A percentile compares a stretch with the other conserved stretches of the same genome.
phyloP scores from a whole-genome alignment of 352 stramenopile genomes.

The Elongisporangium senticosum region DNA sequence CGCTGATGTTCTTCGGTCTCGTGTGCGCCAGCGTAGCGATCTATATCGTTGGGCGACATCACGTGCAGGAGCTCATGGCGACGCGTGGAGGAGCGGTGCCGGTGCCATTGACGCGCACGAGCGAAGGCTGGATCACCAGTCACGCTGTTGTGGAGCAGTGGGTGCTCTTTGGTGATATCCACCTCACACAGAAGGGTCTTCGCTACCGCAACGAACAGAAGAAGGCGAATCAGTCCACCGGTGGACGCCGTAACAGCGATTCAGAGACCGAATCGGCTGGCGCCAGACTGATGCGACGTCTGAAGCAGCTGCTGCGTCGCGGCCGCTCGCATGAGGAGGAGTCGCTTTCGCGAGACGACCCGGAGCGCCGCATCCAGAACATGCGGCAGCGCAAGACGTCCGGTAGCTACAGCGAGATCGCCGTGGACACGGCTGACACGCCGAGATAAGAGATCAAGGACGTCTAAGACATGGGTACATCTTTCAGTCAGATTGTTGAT shows the following conservation, averaged over 20 bases:
- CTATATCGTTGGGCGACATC: conserved; percentile 76
- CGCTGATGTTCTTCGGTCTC: conserved; percentile 73
- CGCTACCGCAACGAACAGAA: conserved; percentile 47
- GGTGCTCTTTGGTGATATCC: conserved; percentile 78
- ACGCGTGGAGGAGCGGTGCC: conserved; percentile 70
- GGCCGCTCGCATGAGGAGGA: conserved; percentile 7
- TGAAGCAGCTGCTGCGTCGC: conserved; percentile 39
- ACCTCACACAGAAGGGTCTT: conserved; percentile 55
- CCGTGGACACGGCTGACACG: conserved; percentile 62
- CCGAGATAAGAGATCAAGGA: conserved; percentile 18
- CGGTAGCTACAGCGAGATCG: conserved; percentile 78
- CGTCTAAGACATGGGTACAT: neutral
- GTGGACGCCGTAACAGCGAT: conserved; percentile 37
- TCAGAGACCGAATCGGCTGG: conserved; percentile 35
- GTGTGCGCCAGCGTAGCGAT: conserved; percentile 66
- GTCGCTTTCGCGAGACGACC: conserved; percentile 38
- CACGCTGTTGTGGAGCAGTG: conserved; percentile 77
- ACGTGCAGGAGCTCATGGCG: conserved; percentile 80
- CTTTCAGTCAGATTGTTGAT: neutral
- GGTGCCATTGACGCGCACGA: conserved; percentile 70
- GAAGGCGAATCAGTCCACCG: neutral
- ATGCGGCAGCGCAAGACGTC: conserved; percentile 58
- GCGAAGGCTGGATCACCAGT: conserved; percentile 75
- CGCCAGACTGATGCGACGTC: conserved; percentile 28
- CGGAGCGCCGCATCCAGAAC: conserved; percentile 69